These are phyloP conservation scores for Diaporthe humulicola DNA, from an alignment of 2,329 filamentous ascomycete species.

Conservation along the genomic window DNA sequence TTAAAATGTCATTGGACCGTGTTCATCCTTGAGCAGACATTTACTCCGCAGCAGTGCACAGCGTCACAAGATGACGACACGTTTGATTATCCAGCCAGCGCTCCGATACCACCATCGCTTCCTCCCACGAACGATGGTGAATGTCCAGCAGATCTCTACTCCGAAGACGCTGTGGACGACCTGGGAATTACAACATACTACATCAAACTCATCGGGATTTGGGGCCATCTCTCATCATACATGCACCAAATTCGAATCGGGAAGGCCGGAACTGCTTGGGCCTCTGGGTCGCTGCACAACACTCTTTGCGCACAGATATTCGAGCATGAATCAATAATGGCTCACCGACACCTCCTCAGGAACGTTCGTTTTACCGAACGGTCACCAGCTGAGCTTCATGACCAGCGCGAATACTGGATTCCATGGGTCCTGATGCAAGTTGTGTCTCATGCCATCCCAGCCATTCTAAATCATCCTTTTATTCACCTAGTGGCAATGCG, in stretches of 20 bases:
- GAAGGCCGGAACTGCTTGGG: background rate
- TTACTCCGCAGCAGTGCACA: background rate
- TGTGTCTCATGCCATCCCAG: background rate
- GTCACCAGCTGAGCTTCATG: background rate
- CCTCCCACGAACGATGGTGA: background rate
- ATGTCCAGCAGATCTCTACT: background rate
- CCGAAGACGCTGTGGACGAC: background rate
- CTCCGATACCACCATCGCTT: background rate
- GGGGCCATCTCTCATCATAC: background rate
- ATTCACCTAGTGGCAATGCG: background rate
- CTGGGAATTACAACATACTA: background rate
- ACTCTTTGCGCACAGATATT: background rate
- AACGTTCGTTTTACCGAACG: background rate
- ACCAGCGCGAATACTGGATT: background rate
- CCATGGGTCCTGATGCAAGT: background rate
- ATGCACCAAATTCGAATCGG: background rate
- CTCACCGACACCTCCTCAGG: background rate
- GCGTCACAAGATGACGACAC: background rate
- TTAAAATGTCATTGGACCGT: background rate
- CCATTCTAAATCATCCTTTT: background rate
- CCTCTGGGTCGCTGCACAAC: background rate
- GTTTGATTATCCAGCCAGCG: background rate
- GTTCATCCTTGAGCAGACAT: background rate
- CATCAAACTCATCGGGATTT: background rate
- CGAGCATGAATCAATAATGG: background rate